Base-by-base conservation (phyloP, 2,329 filamentous ascomycete species). In the Parastagonospora nodorum region DNA sequence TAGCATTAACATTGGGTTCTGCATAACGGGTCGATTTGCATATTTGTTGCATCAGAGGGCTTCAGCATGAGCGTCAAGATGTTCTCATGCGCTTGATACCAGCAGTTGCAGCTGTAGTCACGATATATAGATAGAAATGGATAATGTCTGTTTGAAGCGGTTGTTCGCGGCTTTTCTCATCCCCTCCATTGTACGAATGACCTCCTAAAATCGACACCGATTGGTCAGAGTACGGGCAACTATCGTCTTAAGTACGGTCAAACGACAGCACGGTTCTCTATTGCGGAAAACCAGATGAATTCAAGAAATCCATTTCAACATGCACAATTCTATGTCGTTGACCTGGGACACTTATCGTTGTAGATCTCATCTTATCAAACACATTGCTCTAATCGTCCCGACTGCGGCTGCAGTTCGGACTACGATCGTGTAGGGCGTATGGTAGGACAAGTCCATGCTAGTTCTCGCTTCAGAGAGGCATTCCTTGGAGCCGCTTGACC, bases 161-260 rank as follows among this genome's bases (percentile, higher is more conserved):
- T 48, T 67, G 60, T 61, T 54, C 48, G 48, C 66, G 67, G 67
- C 64, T 67, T 66, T 62, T 24, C 19, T 24, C 19, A 24, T 24
- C 19, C 19, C 44, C 29, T 32, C n/a, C 11, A n/a, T 32, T 35
- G 36, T 33, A 33, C 47, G 19, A 51, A 51, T 57, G 45, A 50
- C 41, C 44, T 14, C n/a, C 11, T 11, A 41, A 53, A 55, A 47
- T 31, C 41, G 48, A n/a, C n/a, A n/a, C 60, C 57, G 61, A 64
- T 64, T 63, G 61, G 57, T 41, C 45, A 47, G 44, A 32, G 42
- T 32, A 29, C n/a, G n/a, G n/a, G n/a, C n/a, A n/a, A 35, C 41
- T 36, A 55, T 48, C 19, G n/a, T 57, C 44, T 66, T 67, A 65
- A 58, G 55, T 64, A 58, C 46, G 40, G 28, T 49, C 53, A 43